Conservation (phyloP, 2,329 filamentous ascomycete species). For the Orbilia ellipsospora region DNA sequence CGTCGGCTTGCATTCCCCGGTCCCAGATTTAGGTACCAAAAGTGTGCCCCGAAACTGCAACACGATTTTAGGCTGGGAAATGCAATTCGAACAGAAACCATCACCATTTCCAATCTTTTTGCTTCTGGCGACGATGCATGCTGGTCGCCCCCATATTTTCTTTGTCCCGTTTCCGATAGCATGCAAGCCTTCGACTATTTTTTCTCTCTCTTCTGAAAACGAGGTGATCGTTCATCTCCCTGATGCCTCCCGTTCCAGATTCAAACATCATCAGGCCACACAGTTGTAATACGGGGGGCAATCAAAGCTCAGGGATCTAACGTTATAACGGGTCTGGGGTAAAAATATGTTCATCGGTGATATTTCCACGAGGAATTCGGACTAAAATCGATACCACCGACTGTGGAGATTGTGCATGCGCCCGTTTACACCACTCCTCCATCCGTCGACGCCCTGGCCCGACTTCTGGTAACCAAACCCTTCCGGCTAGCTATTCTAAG, state of each 20-base stretch:
- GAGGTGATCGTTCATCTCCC: slow-evolving; percentile 23
- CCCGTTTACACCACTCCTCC: slow-evolving; percentile 17
- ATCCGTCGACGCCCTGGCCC: slow-evolving; percentile 20
- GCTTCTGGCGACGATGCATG: slow-evolving; percentile 2
- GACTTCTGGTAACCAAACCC: slow-evolving; percentile 20
- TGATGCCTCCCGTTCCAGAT: slow-evolving; percentile 53
- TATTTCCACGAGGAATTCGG: slow-evolving; percentile 1
- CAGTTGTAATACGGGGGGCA: slow-evolving; percentile 36
- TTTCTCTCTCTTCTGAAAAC: background rate
- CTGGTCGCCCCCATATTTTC: slow-evolving; percentile 16
- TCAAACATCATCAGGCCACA: slow-evolving; percentile 29
- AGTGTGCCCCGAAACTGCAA: slow-evolving; percentile 41
- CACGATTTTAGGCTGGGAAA: slow-evolving; percentile 45
- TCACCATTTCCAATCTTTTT: slow-evolving; percentile 12
- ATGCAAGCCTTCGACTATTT: slow-evolving; percentile 1
- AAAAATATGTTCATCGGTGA: background rate
- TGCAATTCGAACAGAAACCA: slow-evolving; percentile 23
- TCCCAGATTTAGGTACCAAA: slow-evolving; percentile 32
- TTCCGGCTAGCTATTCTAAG: slow-evolving; percentile 38
- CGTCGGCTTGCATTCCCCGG: slow-evolving; percentile 54
- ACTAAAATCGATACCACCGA: background rate
- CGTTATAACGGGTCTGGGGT: background rate
- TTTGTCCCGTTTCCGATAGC: slow-evolving; percentile 15
- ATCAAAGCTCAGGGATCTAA: slow-evolving; percentile 11
- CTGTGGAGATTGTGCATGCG: slow-evolving; percentile 11